Conservation (phyloP, 441 rosid species). For the Populus tomentosa region DNA sequence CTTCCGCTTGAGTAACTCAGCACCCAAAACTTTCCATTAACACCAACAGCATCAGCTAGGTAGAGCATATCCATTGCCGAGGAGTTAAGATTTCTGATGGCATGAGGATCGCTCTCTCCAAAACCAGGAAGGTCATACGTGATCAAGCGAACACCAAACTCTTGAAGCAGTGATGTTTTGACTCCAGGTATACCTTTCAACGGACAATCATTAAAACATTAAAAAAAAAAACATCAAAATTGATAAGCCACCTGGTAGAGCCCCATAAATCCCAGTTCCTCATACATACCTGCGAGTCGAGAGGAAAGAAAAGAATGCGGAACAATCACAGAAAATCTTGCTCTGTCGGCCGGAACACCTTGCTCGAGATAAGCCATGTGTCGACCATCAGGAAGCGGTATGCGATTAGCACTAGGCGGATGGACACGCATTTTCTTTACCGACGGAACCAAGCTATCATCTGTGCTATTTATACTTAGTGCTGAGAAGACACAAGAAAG, state of each 20-base stretch:
- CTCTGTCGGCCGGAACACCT: constrained; percentile 72
- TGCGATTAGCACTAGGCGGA: constrained; percentile 59
- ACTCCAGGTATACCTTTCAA: constrained; percentile 73
- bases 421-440: constrained; percentile 56
- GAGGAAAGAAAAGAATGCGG: constrained; percentile 93
- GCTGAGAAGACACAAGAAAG: constrained; percentile 31
- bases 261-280: background rate
- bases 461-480: constrained; percentile 42
- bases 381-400: constrained; percentile 95
- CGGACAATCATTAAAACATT: background rate
- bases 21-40: constrained; percentile 61
- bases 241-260: background rate
- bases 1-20: constrained; percentile 66
- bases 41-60: constrained; percentile 49
- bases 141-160: constrained; percentile 61
- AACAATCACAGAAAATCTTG: constrained; percentile 63
- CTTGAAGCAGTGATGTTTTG: constrained; percentile 60
- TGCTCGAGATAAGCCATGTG: constrained; percentile 65
- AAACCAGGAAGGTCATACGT: constrained; percentile 83
- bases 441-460: constrained; percentile 30
- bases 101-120: constrained; percentile 80
- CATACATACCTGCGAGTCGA: constrained; percentile 66
- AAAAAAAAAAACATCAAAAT: background rate
- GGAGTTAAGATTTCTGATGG: constrained; percentile 52
- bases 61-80: constrained; percentile 57